Conservation (phyloP, 345 rosid species). For the Pistacia integerrima region DNA sequence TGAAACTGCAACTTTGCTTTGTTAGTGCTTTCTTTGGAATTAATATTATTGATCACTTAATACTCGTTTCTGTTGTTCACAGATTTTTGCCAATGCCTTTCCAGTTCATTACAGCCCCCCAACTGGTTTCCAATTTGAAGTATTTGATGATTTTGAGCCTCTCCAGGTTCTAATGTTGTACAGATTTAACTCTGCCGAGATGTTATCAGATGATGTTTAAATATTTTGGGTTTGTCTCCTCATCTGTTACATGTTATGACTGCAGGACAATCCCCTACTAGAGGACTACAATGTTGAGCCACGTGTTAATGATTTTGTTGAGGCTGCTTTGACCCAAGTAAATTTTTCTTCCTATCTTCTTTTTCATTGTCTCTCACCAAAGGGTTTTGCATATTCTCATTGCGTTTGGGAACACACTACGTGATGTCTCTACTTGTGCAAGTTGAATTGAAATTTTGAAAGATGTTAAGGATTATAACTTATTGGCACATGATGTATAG, state of each 20-base stretch:
- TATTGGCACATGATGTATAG: constrained; percentile 30
- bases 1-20: not conserved
- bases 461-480: not conserved
- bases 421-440: not conserved
- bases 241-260: constrained; percentile 8
- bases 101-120: constrained; percentile 78
- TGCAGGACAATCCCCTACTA: constrained; percentile 67
- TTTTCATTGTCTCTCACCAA: not conserved
- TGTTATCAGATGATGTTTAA: not conserved
- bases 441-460: not conserved
- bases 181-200: not conserved
- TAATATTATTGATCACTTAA: not conserved
- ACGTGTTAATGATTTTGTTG: constrained; percentile 58
- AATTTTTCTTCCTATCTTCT: not conserved
- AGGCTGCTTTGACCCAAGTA: constrained; percentile 73
- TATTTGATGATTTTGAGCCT: constrained; percentile 46
- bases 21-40: not conserved
- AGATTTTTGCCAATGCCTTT: constrained; percentile 80
- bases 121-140: constrained; percentile 69
- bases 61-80: constrained; percentile 27
- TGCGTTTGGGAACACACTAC: not conserved
- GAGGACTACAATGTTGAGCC: constrained; percentile 62
- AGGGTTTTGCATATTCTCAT: not conserved
- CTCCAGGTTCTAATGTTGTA: constrained; percentile 55
- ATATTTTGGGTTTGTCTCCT: not conserved